Conservation (phyloP, 768 basidiomycete genomes). For the Coprinopsis marcescibilis region DNA sequence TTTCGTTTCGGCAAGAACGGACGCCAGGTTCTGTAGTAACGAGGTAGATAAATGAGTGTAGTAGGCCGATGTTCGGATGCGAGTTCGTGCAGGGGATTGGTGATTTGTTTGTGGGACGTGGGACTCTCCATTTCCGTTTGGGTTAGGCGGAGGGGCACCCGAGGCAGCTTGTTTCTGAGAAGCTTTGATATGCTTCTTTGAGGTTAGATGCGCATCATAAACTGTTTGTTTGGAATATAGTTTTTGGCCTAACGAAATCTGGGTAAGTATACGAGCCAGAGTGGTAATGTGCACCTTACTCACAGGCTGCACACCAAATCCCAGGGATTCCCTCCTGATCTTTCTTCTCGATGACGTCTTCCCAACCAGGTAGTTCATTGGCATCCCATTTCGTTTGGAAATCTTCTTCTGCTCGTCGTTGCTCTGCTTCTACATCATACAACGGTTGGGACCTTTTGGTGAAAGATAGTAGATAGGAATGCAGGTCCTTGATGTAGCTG, state of each 20-base stretch:
- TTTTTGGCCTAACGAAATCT: constrained; percentile 68
- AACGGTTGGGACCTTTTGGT: constrained; percentile 81
- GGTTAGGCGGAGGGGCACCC: constrained; percentile 43
- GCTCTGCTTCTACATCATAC: constrained; percentile 64
- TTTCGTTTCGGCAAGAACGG: constrained; percentile 81
- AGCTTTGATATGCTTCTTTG: constrained; percentile 94
- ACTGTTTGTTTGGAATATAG: constrained; percentile 96
- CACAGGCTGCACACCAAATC: constrained; percentile 94
- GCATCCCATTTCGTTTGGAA: constrained; percentile 81
- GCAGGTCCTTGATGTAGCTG: constrained; percentile 81
- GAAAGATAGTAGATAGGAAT: constrained; percentile 83
- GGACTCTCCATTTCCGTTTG: constrained; percentile 41
- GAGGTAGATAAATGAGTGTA: constrained; percentile 65
- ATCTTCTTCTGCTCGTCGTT: constrained; percentile 56
- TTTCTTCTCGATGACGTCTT: constrained; percentile 40
- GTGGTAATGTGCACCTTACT: constrained; percentile 26
- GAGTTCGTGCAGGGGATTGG: constrained; percentile 39
- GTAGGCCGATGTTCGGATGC: constrained; percentile 60
- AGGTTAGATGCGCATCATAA: constrained; percentile 91
- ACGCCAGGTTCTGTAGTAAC: constrained; percentile 58
- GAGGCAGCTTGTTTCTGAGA: constrained; percentile 62
- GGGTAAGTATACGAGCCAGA: constrained; percentile 2
- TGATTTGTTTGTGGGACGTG: constrained; percentile 21
- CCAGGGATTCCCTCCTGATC: constrained; percentile 47
- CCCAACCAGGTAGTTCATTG: constrained; percentile 75